Conservation (phyloP, 768 basidiomycete species). For the Naganishia friedmannii region DNA sequence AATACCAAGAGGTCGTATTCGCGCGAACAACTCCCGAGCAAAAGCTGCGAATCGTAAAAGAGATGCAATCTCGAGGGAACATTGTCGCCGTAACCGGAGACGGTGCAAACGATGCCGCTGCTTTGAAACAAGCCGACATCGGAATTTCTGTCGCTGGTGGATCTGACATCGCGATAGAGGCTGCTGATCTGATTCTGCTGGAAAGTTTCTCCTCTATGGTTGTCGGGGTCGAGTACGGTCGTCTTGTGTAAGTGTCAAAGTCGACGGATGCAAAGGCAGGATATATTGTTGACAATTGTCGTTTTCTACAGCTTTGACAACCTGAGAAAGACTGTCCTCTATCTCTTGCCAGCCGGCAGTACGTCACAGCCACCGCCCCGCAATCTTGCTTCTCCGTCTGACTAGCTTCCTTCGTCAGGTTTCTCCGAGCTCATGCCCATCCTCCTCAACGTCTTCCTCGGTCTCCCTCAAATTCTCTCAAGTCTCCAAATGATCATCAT, state of each 20-base stretch:
- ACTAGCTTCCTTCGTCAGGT: constrained; percentile 44
- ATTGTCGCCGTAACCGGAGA: constrained; percentile 68
- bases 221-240: constrained; percentile 49
- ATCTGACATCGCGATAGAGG: constrained; percentile 54
- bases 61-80: constrained; percentile 58
- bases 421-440: constrained; percentile 67
- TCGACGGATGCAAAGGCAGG: too few species aligned
- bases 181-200: constrained; percentile 52
- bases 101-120: constrained; percentile 57
- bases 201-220: constrained; percentile 52
- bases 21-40: constrained; percentile 65
- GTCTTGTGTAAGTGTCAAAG: constrained; percentile 54
- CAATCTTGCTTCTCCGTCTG: background rate
- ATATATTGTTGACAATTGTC: background rate
- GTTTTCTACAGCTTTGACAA: constrained; percentile 57
- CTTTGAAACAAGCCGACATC: constrained; percentile 63
- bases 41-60: constrained; percentile 65
- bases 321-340: constrained; percentile 52
- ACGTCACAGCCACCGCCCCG: background rate
- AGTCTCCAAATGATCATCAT: constrained; percentile 59
- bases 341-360: constrained; percentile 53
- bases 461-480: constrained; percentile 62
- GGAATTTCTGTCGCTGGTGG: constrained; percentile 62
- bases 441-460: constrained; percentile 59
- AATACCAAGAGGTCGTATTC: constrained; percentile 58